Evolutionary conservation across 1,284 basidiomycete species (phyloP).

Genomic region (Microbotryum lychnidis-dioicae): DNA sequence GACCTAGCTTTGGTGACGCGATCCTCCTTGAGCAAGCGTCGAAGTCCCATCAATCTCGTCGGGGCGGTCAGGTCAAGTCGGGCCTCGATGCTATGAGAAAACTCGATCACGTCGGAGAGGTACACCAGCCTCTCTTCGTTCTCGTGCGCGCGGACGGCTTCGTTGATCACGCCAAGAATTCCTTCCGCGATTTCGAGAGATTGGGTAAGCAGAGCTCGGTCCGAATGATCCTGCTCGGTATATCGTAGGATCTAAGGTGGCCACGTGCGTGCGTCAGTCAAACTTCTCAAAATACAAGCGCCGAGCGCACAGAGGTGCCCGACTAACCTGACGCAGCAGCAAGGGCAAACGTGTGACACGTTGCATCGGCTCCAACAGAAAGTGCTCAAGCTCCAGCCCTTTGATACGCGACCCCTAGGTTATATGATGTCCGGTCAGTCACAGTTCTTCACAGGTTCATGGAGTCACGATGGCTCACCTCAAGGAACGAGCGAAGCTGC

Average conservation of each 20-base stretch:
- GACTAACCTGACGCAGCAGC: conserved; percentile 62
- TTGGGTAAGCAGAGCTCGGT: conserved; percentile 50
- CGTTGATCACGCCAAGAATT: conserved; percentile 74
- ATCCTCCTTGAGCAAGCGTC: conserved; percentile 72
- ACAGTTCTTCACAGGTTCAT: too few relatives aligned
- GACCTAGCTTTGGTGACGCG: conserved; percentile 66
- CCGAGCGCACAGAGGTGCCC: neutral
- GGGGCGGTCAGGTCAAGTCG: conserved; percentile 82
- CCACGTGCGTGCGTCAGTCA: neutral
- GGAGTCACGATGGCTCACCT: conserved; percentile 45
- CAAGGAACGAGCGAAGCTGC: conserved; percentile 57
- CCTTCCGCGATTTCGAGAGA: conserved; percentile 60
- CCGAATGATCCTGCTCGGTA: conserved; percentile 54
- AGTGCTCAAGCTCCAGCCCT: conserved; percentile 80
- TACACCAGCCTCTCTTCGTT: conserved; percentile 59
- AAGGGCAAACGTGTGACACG: conserved; percentile 86
- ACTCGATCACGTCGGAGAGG: conserved; percentile 59
- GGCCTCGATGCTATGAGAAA: conserved; percentile 14
- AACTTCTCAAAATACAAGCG: neutral
- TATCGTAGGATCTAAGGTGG: conserved; percentile 63
- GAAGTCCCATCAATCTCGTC: conserved; percentile 66
- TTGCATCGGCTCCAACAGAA: conserved; percentile 90
- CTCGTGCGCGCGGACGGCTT: conserved; percentile 78
- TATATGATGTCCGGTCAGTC: neutral
- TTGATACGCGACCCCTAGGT: conserved; percentile 58